phyloP scores from a whole-genome alignment of 2,329 filamentous ascomycete species.

The Xylaria sp. region DNA sequence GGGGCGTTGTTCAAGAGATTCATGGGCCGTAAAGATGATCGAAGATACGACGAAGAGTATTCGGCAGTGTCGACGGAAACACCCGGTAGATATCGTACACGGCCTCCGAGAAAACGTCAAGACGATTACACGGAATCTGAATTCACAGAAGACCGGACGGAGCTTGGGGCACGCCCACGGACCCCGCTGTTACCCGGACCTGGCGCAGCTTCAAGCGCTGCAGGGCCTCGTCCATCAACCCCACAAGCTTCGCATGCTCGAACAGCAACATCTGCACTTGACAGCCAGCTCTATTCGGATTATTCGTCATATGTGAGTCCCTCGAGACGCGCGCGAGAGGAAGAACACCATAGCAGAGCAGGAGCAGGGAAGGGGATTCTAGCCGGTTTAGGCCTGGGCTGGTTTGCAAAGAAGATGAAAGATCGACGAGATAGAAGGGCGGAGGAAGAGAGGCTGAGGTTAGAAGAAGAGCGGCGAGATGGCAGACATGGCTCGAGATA shows the following conservation, averaged over 20 bases:
- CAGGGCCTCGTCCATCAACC: slow-evolving; percentile 58
- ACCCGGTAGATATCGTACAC: slow-evolving; percentile 59
- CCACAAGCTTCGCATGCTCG: slow-evolving; percentile 61
- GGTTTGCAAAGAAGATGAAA: slow-evolving; percentile 73
- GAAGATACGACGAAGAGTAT: slow-evolving; percentile 67
- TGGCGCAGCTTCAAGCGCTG: slow-evolving; percentile 61
- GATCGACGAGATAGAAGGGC: slow-evolving; percentile 63
- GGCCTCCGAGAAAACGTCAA: slow-evolving; percentile 42
- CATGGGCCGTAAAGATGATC: slow-evolving; percentile 63
- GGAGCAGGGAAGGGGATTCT: slow-evolving; percentile 68
- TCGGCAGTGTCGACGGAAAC: slow-evolving; percentile 72
- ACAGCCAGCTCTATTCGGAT: slow-evolving; percentile 65
- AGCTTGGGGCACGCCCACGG: slow-evolving; percentile 47
- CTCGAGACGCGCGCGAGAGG: slow-evolving; percentile 65
- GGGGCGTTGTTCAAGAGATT: slow-evolving; percentile 70
- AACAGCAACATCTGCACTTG: slow-evolving; percentile 53
- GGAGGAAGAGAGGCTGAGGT: slow-evolving; percentile 61
- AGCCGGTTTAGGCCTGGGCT: slow-evolving; percentile 73
- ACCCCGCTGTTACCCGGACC: slow-evolving; percentile 61
- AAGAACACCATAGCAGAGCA: slow-evolving; percentile 57
- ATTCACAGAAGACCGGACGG: slow-evolving; percentile 59
- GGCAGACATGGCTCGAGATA: slow-evolving; percentile 72
- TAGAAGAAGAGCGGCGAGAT: slow-evolving; percentile 64
- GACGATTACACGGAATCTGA: slow-evolving; percentile 55
- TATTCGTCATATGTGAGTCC: slow-evolving; percentile 72